These are phyloP conservation scores for Fomitiporia mediterranea DNA, from an alignment of 1,284 basidiomycete species.

Conservation along the genomic window DNA sequence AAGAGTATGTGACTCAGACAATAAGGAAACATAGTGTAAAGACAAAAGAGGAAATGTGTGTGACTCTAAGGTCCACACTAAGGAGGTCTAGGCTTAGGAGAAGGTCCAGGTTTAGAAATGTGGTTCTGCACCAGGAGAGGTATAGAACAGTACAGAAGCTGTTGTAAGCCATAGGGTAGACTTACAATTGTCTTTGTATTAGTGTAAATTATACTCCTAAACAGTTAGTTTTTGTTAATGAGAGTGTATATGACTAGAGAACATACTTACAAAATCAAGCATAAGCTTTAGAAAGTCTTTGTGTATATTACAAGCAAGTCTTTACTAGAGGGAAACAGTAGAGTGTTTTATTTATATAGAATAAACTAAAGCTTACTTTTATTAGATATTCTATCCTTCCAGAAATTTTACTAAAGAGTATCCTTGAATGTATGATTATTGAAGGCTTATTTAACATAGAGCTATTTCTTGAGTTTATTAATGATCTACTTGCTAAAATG, in stretches of 20 bases:
- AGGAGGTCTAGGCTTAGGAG: too few species aligned
- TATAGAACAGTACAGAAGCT: too few species aligned
- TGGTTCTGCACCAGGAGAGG: too few species aligned
- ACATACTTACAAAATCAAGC: slow-evolving; percentile 26
- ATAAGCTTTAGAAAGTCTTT: slow-evolving; percentile 29
- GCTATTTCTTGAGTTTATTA: slow-evolving; percentile 28
- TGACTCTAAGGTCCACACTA: too few species aligned
- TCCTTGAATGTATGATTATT: slow-evolving; percentile 23
- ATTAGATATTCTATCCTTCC: slow-evolving; percentile 34
- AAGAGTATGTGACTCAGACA: too few species aligned
- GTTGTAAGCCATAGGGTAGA: too few species aligned
- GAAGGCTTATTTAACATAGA: slow-evolving; percentile 27
- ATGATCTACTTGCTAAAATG: slow-evolving; percentile 30
- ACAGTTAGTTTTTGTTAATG: slow-evolving; percentile 23
- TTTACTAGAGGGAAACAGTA: slow-evolving; percentile 33
- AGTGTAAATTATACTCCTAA: neutral
- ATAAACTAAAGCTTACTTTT: slow-evolving; percentile 14
- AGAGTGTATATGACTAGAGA: slow-evolving; percentile 28
- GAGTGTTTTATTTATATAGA: neutral
- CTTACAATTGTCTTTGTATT: neutral
- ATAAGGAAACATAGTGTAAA: too few species aligned
- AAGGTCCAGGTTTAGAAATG: too few species aligned
- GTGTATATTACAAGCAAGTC: slow-evolving; percentile 27
- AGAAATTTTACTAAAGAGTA: slow-evolving; percentile 29
- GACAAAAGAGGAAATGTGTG: too few species aligned